These are phyloP conservation scores for Fusarium torreyae DNA, from an alignment of 2,329 filamentous ascomycete genomes.

Conservation along the genomic window DNA sequence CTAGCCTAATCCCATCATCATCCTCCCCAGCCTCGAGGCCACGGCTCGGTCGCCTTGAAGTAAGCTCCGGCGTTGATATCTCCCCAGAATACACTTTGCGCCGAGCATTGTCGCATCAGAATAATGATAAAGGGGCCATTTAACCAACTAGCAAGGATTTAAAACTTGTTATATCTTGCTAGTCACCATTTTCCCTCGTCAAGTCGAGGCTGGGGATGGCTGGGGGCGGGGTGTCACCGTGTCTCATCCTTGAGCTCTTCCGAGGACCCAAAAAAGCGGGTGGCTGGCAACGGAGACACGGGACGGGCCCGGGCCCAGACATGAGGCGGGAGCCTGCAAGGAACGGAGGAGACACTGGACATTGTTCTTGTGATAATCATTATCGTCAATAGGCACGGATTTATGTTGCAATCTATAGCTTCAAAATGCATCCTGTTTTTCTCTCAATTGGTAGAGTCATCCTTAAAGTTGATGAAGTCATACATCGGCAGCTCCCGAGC, in stretches of 20 bases:
- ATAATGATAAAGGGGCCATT: constrained; percentile 22
- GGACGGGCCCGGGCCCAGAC: constrained; percentile 32
- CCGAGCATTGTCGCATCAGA: constrained; percentile 31
- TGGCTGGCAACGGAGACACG: constrained; percentile 43
- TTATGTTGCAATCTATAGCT: background rate
- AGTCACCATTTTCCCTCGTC: constrained; percentile 28
- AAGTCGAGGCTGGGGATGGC: constrained; percentile 44
- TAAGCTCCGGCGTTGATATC: constrained; percentile 23
- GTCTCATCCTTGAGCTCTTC: constrained; percentile 30
- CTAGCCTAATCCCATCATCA: constrained; percentile 22
- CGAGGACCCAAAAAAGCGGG: constrained; percentile 40
- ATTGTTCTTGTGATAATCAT: constrained; percentile 3
- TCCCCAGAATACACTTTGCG: constrained; percentile 26
- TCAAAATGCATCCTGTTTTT: background rate
- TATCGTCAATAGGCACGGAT: background rate
- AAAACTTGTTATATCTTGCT: constrained; percentile 35
- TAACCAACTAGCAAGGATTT: constrained; percentile 37
- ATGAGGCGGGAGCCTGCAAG: constrained; percentile 31
- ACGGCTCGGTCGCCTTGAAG: constrained; percentile 5
- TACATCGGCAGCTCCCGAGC: constrained; percentile 22
- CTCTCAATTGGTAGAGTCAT: background rate
- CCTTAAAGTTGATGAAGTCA: constrained; percentile 7
- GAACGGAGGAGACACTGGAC: constrained; percentile 9
- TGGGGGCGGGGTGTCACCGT: constrained; percentile 40
- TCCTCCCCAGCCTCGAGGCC: constrained; percentile 37